Conservation (phyloP, 495 filamentous ascomycete species). For the Cairneyella variabilis region DNA sequence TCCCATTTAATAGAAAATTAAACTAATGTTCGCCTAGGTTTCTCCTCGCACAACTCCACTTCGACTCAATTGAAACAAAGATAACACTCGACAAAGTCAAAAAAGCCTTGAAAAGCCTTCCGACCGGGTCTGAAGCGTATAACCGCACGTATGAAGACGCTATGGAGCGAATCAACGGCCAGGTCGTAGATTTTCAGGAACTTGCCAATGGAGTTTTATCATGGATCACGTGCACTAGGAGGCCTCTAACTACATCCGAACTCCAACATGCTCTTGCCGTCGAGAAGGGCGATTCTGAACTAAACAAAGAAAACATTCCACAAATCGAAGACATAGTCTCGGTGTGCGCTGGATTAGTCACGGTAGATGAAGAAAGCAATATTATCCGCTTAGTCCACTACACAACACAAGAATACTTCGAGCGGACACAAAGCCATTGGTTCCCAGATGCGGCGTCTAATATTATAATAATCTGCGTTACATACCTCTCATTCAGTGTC, state of each 20-base stretch:
- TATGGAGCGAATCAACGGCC: slow-evolving; percentile 23
- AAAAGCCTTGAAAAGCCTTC: neutral
- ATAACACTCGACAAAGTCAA: slow-evolving; percentile 3
- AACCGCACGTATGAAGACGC: neutral
- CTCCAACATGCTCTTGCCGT: slow-evolving; percentile 17
- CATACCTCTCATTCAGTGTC: slow-evolving; percentile 34
- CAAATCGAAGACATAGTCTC: slow-evolving; percentile 28
- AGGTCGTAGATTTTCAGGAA: slow-evolving; percentile 22
- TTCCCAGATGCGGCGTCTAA: slow-evolving; percentile 31
- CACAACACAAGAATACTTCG: slow-evolving; percentile 51
- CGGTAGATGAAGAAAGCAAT: slow-evolving; percentile 40
- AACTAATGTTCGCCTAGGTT: neutral
- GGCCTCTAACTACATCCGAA: slow-evolving; percentile 15
- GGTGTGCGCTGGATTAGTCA: slow-evolving; percentile 54
- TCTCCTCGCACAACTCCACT: neutral
- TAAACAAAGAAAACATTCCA: slow-evolving; percentile 30
- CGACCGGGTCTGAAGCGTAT: slow-evolving; percentile 2
- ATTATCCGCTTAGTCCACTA: slow-evolving; percentile 53
- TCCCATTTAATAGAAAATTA: neutral
- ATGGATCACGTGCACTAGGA: slow-evolving; percentile 18
- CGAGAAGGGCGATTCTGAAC: slow-evolving; percentile 19
- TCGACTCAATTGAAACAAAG: neutral
- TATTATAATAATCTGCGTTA: slow-evolving; percentile 37
- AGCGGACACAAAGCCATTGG: slow-evolving; percentile 29
- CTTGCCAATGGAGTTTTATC: slow-evolving; percentile 15